phyloP scores from a whole-genome alignment of 345 rosid genomes.

The Psidium guajava region DNA sequence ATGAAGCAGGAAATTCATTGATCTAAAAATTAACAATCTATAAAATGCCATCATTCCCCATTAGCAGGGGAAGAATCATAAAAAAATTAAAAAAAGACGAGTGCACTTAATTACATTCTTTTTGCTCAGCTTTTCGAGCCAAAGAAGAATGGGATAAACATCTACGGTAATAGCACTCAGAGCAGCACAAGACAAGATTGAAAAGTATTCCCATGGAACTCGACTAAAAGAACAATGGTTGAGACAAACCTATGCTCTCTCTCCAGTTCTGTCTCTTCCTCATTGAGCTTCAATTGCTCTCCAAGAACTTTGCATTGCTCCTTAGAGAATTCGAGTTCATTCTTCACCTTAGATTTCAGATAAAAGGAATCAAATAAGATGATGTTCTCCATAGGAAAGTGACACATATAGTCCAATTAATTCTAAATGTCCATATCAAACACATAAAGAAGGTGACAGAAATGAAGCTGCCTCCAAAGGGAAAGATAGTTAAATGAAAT shows the following conservation, averaged over 20 bases:
- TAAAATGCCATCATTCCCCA: neutral
- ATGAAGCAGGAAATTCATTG: neutral
- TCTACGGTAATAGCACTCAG: neutral
- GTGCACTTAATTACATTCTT: neutral
- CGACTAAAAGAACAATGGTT: neutral
- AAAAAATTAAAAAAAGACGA: neutral
- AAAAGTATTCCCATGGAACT: neutral
- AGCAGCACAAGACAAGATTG: neutral
- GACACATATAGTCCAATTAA: neutral
- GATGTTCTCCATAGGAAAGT: neutral
- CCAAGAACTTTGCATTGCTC: slow-evolving; percentile 40
- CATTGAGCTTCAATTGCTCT: slow-evolving; percentile 27
- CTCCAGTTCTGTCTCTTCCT: slow-evolving; percentile 34
- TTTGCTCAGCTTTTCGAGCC: neutral
- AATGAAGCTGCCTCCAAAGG: neutral
- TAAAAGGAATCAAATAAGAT: neutral
- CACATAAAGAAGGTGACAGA: neutral
- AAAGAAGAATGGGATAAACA: neutral
- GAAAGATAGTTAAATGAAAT: neutral
- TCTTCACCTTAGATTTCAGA: slow-evolving; percentile 32
- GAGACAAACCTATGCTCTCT: slow-evolving; percentile 49
- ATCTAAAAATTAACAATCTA: neutral
- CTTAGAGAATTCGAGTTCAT: slow-evolving; percentile 42
- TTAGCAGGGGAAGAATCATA: neutral
- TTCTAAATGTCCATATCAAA: neutral